Percentiles rank a stretch among this genome's conserved stretches.
These are phyloP conservation scores for Batrachochytrium dendrobatidis DNA, from an alignment of 371 early-diverging fungal species.

Conservation along the genomic window DNA sequence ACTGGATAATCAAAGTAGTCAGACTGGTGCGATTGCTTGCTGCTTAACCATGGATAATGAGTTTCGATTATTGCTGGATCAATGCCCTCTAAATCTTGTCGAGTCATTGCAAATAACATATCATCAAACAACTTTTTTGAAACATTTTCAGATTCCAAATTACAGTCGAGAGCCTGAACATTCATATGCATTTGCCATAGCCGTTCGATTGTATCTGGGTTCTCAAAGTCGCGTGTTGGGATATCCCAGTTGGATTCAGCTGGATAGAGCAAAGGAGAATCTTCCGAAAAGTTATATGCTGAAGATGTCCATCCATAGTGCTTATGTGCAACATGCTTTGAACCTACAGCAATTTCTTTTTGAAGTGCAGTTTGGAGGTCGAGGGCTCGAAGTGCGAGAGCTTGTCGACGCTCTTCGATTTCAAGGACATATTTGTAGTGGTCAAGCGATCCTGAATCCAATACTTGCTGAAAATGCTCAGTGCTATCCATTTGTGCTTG, in stretches of 20 bases:
- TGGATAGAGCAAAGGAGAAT: too few relatives aligned
- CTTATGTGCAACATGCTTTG: neutral
- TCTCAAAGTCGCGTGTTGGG: too few relatives aligned
- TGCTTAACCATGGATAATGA: neutral
- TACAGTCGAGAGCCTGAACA: slow-evolving; percentile 7
- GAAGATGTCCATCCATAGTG: neutral
- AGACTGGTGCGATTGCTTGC: neutral
- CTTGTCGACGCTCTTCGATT: neutral
- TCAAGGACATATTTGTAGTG: neutral
- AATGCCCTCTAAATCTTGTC: neutral
- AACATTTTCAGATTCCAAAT: slow-evolving; percentile 9
- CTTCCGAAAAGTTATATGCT: too few relatives aligned
- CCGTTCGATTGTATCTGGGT: too few relatives aligned
- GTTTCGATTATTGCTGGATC: neutral
- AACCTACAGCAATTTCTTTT: neutral
- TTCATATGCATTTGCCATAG: too few relatives aligned
- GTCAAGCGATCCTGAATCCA: neutral
- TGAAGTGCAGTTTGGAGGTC: neutral
- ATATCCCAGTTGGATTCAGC: too few relatives aligned
- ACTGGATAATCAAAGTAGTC: neutral
- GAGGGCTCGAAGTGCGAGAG: neutral
- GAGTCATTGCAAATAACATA: slow-evolving; percentile 6
- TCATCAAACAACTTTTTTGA: slow-evolving; percentile 12
- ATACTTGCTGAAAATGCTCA: neutral
- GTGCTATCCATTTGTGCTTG: neutral